Evolutionary conservation across 2,329 filamentous ascomycete genomes (phyloP).

Genomic region (Ophiostoma novo-ulmi): DNA sequence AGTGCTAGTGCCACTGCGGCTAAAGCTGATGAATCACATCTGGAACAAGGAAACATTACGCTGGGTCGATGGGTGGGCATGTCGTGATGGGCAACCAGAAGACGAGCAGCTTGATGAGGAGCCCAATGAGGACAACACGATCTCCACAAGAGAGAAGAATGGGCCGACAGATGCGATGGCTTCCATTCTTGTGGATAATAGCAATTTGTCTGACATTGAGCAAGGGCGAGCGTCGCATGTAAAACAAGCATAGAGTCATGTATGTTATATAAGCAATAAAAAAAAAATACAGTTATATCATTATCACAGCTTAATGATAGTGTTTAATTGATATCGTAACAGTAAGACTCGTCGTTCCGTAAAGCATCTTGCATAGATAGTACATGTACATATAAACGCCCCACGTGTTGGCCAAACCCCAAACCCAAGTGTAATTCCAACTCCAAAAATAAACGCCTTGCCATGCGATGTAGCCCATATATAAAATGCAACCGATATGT

Average conservation of each 20-base stretch:
- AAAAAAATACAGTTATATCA: not conserved
- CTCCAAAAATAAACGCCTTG: not conserved
- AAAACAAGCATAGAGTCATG: not conserved
- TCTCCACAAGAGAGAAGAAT: not conserved
- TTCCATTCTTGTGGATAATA: not conserved
- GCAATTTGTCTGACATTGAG: not conserved
- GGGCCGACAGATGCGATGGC: not conserved
- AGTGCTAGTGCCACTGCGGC: conserved; percentile 56
- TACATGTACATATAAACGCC: not conserved
- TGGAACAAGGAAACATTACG: conserved; percentile 55
- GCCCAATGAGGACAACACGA: not conserved
- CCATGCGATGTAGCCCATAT: not conserved
- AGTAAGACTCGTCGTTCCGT: not conserved
- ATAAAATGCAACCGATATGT: not conserved
- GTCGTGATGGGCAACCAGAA: conserved; percentile 49
- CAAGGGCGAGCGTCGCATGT: not conserved
- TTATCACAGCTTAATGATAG: not conserved
- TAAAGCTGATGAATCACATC: conserved; percentile 55
- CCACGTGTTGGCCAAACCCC: not conserved
- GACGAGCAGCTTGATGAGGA: conserved; percentile 35
- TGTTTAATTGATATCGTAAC: not conserved
- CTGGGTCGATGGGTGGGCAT: conserved; percentile 45
- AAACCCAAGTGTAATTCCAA: not conserved
- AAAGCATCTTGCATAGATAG: not conserved
- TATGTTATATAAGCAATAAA: not conserved